Evolutionary conservation across 768 basidiomycete species (phyloP).

Genomic region (Boletus tylopilopsis): DNA sequence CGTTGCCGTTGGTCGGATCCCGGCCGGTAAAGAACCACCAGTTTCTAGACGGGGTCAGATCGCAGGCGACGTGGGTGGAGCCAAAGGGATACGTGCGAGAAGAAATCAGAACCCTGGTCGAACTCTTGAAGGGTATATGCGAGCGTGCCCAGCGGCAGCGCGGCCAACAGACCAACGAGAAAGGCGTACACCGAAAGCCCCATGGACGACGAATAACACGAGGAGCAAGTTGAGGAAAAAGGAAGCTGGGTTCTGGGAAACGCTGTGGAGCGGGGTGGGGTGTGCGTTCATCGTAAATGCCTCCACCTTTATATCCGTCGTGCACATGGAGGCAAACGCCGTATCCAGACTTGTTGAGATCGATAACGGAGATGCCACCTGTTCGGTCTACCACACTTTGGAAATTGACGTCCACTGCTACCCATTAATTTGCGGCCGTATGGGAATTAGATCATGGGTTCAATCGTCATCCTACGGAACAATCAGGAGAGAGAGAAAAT

Average conservation of each 20-base stretch:
- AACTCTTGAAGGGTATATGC: constrained; percentile 34
- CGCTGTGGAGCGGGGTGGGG: background rate
- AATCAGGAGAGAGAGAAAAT: background rate
- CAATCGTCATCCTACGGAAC: background rate
- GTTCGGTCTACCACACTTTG: background rate
- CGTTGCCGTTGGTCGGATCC: constrained; percentile 71
- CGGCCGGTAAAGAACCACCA: constrained; percentile 58
- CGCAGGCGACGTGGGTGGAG: background rate
- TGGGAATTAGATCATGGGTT: too few relatives aligned
- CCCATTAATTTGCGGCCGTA: too few relatives aligned
- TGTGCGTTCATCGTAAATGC: too few relatives aligned
- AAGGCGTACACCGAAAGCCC: constrained; percentile 19
- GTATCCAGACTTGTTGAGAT: background rate
- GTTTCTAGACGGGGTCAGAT: constrained; percentile 35
- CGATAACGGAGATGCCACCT: background rate
- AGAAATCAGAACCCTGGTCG: constrained; percentile 47
- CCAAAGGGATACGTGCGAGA: constrained; percentile 41
- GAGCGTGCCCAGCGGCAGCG: constrained; percentile 28
- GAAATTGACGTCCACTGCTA: background rate
- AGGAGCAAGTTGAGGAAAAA: background rate
- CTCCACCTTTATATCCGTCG: too few relatives aligned
- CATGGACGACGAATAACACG: background rate
- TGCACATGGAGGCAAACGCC: too few relatives aligned
- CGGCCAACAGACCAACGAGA: constrained; percentile 24
- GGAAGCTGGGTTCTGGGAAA: background rate